Evolutionary conservation across 1,139 yeast species (phyloP), one percentile per base, ranked within the genome.

Genomic region (Yamadazyma siamensis): DNA sequence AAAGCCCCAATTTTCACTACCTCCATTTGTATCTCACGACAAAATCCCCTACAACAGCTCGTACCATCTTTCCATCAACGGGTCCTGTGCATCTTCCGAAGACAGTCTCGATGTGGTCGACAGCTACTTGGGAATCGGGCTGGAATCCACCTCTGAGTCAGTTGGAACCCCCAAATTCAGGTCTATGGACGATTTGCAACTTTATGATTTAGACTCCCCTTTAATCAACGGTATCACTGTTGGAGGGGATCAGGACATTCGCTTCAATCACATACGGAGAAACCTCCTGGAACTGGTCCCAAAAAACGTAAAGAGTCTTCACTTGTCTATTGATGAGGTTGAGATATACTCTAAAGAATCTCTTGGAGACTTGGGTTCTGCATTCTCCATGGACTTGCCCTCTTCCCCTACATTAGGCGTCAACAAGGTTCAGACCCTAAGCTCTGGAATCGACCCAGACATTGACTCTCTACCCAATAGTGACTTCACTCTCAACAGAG

Each of bases 191-290:
- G 36, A 46, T 21, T 41, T 55, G 21, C 56, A 54, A 15, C 36
- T 59, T 4, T 59, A 44, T 36, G 69, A 61, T 27, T 39, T 58
- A 7, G 52, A 46, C 30, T 59, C 67, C 18, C 71, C 70, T 1
- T 39, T 64, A 7, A 57, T 64, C 10, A 63, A 59, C 38, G 70
- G 71, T 0, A 43, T 64, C 13, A 64, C 65, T 2, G 44, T 63
- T 13, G 70, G 70, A 0, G 46, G 49, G 12, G 56, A 52, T 35
- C 34, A 54, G 52, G 33, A 34, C 10, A 22, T 29, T 7, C 23
- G 48, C 24, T 42, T 41, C 25, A 35, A 27, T 9, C 36, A 33
- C 23, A 34, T 34, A 6, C 38, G 43, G 22, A 40, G 45, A n/a
- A 27, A 26, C n/a, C 38, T 40, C 9, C 25, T 28, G 6, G 19